Evolutionary conservation across 768 basidiomycete genomes (phyloP), one percentile per base, ranked within the genome.

Genomic region (Leccinum barrowsii): DNA sequence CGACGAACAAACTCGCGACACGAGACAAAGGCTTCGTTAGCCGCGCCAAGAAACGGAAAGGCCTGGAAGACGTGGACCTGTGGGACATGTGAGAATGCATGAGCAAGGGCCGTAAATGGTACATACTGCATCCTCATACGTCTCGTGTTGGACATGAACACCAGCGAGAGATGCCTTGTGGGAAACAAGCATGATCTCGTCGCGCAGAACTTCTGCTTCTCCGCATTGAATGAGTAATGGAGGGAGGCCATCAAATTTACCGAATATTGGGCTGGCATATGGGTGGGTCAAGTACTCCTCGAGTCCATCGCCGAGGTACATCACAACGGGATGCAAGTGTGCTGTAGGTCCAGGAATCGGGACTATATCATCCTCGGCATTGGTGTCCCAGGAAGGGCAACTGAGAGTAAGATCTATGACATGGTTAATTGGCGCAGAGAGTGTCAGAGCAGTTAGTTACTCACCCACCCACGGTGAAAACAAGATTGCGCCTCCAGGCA

Each of bases 341-440:
- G 93, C 91, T 58, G 86, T 86, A 1, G 77, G 76, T 19, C 80
- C 75, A 5, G 91, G 91, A 50, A 80, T 79, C 3, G 90, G 87
- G 1, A 94, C 84, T 48, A 95, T 85, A 70, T 94, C 93, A 71
- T 80, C 94, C n/a, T 80, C 75, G 26, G 89, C 85, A 71, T 98
- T 98, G 56, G 89, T 90, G 30, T 96, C 93, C 93, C 96, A 98
- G n/a, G 94, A 96, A 56, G 94, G 92, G 71, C 94, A 98, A 63
- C 93, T 95, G 85, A 97, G 92, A 0, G 97, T 98, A 61, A 99
- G 75, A 72, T 96, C 93, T 92, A 63, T 19, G 35, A 19, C 22
- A 46, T 7, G 17, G 52, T 67, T 37, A 58, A 51, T 55, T 17
- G 53, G 62, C 62, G 51, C 50, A 32, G 46, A 28, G n/a, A 50